Evolutionary conservation across 768 basidiomycete genomes (phyloP), one percentile per base, ranked within the genome.

Genomic region (Daedalea quercina): DNA sequence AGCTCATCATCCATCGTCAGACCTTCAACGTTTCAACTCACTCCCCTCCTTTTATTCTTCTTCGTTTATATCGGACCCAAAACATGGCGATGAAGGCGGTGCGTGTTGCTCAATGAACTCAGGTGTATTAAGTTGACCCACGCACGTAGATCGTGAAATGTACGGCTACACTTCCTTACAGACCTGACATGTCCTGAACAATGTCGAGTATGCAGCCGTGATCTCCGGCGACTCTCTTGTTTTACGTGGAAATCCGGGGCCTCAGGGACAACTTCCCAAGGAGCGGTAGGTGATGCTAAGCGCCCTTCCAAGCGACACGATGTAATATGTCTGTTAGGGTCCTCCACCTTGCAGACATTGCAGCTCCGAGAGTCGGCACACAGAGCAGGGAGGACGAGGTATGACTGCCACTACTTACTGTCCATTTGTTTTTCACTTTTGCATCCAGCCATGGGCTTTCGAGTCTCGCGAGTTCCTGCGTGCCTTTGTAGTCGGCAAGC

Each of bases 401-500:
- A 56, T 54, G 69, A 63, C 28, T 31, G 4, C 3, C 19, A 9
- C 34, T 26, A 17, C 1, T 28, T 17, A 20, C 17, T 7, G n/a
- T 3, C 23, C 34, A 43, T 33, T 46, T 44, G 51, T 22, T 17
- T 17, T 35, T 31, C 13, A 25, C 8, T 9, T 17, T 17, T 12
- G 3, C 37, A 17, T 23, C 9, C 58, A 95, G 90, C 82, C 85
- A 6, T 93, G 87, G 83, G 89, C 95, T 1, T 96, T 87, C 67
- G 90, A 94, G 65, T 82, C 93, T 44, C 87, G 96, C 58, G 96
- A 97, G 70, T 96, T 86, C 70, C 75, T 98, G 33, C 86, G 96
- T 41, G 73, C 83, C 22, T 71, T 94, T 44, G 75, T 84, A 11
- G 92, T 97, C 47, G 95, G 94, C 58, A 97, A 96, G 66, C 85